Evolutionary conservation across 73 alveolate genomes (phyloP), one percentile per base, ranked within the genome.

Genomic region (Halteria grandinella): DNA sequence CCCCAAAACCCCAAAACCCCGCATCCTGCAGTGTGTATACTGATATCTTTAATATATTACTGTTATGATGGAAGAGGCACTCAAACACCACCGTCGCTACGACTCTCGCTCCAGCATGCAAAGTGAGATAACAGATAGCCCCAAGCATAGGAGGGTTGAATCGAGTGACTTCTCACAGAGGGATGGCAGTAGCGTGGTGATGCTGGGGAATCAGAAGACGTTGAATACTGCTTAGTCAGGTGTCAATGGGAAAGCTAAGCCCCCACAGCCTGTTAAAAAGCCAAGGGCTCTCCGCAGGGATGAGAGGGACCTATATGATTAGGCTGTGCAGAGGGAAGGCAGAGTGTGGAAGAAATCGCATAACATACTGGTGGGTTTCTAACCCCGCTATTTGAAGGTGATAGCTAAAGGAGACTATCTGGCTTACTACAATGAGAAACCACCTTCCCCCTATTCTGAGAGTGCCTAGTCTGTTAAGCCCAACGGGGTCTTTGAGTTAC

Each of bases 331-430:
- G 76, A 64, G 58, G 15, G 78, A 72, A 39, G 96, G 96, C 6
- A 87, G 55, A 49, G 53, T 89, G 52, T 87, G 85, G 77, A 89
- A 89, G 79, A 89, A 89, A 48, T 75, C 91, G 14, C 85, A 89
- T 40, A 78, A 75, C 7, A 17, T 69, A 1, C 43, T 89, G 0
- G 85, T 74, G 17, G 93, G 94, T 17, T 89, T 74, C 71, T 63
- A 27, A 50, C 21, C 12, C 10, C 39, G 83, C 34, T 81, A 87
- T 57, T 89, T 85, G 41, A 69, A 66, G 77, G 66, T 73, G 0
- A 66, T 71, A 24, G 54, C 72, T 5, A 37, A 69, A 15, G 90
- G 90, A 32, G 15, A 44, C 15, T 80, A 69, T 33, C 41, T 80
- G 41, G 85, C 79, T 3, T 80, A 80, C 24, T 69, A 55, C 66